Percentiles rank a stretch among this genome's conserved stretches.
phyloP scores from a whole-genome alignment of 208 protist genomes.

The Tritrichomonas musculus region DNA sequence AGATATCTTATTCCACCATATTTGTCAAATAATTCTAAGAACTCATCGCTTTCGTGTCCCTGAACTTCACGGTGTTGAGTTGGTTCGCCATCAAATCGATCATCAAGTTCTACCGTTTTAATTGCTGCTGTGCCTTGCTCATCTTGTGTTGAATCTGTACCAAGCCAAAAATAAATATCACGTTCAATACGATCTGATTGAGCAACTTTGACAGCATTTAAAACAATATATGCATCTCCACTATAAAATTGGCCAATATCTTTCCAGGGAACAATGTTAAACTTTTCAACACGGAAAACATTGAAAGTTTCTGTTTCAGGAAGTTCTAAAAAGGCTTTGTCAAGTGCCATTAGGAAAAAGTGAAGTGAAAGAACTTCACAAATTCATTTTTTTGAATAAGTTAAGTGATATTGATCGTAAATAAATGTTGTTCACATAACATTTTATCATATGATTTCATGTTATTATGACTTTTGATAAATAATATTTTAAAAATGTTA shows the following conservation, averaged over 20 bases:
- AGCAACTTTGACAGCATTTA: slow-evolving; percentile 22
- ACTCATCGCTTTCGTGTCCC: slow-evolving; percentile 41
- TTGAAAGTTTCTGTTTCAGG: too few relatives aligned
- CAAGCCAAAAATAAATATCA: slow-evolving; percentile 48
- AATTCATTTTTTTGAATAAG: too few relatives aligned
- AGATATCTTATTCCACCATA: neutral
- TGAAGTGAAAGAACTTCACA: too few relatives aligned
- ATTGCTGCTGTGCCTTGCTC: slow-evolving; percentile 49
- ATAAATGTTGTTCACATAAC: too few relatives aligned
- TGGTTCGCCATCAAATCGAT: slow-evolving; percentile 44
- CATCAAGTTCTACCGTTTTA: too few relatives aligned
- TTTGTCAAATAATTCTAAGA: slow-evolving; percentile 37
- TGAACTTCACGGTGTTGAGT: too few relatives aligned
- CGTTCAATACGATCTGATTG: neutral
- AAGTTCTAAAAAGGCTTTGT: too few relatives aligned
- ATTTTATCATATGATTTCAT: too few relatives aligned
- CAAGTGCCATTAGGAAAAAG: too few relatives aligned
- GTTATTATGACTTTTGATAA: too few relatives aligned
- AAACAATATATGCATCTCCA: slow-evolving; percentile 44
- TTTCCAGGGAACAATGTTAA: slow-evolving; percentile 32
- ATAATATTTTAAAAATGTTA: too few relatives aligned
- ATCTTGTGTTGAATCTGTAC: slow-evolving; percentile 45
- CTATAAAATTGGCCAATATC: slow-evolving; percentile 35
- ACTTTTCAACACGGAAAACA: slow-evolving; percentile 47
- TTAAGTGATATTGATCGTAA: too few relatives aligned